These are phyloP conservation scores for Papiliotrema fonsecae DNA, from an alignment of 1,284 basidiomycete species.

Conservation along the genomic window DNA sequence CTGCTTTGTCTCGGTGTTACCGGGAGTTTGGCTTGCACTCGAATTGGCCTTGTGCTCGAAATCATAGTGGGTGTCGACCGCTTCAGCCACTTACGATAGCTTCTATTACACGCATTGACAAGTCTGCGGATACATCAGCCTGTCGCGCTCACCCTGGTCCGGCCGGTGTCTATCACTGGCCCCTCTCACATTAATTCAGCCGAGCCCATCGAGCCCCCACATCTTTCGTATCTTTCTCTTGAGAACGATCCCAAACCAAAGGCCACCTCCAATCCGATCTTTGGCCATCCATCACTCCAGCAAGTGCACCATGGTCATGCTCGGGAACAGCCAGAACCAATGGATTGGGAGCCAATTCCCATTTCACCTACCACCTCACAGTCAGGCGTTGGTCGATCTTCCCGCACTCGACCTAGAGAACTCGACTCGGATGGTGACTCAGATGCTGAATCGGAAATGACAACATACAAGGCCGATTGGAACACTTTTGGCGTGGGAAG, in stretches of 20 bases:
- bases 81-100: too few relatives aligned
- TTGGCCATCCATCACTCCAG: slow-evolving; percentile 30
- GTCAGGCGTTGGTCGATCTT: too few relatives aligned
- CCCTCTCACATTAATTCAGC: background rate
- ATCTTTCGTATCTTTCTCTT: slow-evolving; percentile 10
- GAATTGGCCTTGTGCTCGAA: slow-evolving; percentile 11
- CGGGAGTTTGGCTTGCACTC: background rate
- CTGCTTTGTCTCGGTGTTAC: background rate
- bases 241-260: background rate
- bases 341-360: slow-evolving; percentile 43
- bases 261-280: slow-evolving; percentile 25
- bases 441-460: slow-evolving; percentile 6
- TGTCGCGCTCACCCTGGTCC: slow-evolving; percentile 20
- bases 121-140: slow-evolving; percentile 19
- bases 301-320: slow-evolving; percentile 1
- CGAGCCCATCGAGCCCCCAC: slow-evolving; percentile 2
- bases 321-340: slow-evolving; percentile 15
- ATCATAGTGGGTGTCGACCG: slow-evolving; percentile 11
- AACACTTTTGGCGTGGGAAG: slow-evolving; percentile 33
- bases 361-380: too few relatives aligned
- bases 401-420: too few relatives aligned
- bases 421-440: too few relatives aligned
- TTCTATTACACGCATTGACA: slow-evolving; percentile 18
- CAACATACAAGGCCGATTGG: slow-evolving; percentile 23
- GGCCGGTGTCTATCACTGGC: slow-evolving; percentile 14